phyloP scores from a whole-genome alignment of 2,329 filamentous ascomycete species.

The Tolypocladium nubicola region DNA sequence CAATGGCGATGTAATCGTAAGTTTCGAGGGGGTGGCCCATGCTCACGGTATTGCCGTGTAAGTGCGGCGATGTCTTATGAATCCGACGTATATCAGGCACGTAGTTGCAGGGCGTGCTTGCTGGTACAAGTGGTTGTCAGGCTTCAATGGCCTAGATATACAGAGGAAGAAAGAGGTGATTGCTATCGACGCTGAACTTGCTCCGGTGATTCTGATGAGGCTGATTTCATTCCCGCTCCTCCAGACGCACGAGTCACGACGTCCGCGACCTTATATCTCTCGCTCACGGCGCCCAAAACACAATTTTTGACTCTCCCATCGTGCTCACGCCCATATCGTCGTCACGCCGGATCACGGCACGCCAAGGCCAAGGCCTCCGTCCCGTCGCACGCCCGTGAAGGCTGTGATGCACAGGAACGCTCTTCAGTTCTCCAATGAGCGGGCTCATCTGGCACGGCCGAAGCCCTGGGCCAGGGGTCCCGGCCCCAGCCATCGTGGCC shows the following conservation, averaged over 20 bases:
- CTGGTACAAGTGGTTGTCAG: neutral
- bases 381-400: neutral
- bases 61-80: neutral
- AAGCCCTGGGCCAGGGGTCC: neutral
- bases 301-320: neutral
- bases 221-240: neutral
- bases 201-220: neutral
- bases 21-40: conserved; percentile 12
- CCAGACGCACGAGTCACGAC: neutral
- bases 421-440: neutral
- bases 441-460: neutral
- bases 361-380: neutral
- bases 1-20: conserved; percentile 21
- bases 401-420: neutral
- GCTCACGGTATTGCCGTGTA: neutral
- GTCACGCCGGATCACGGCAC: neutral
- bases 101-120: neutral
- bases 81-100: neutral
- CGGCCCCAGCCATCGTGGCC: neutral
- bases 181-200: neutral
- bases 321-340: neutral
- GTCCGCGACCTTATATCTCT: neutral
- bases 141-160: neutral
- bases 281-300: neutral
- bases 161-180: neutral